Base-by-base conservation (phyloP, 2,329 filamentous ascomycete species). In the Gaeumannomyces sp. region DNA sequence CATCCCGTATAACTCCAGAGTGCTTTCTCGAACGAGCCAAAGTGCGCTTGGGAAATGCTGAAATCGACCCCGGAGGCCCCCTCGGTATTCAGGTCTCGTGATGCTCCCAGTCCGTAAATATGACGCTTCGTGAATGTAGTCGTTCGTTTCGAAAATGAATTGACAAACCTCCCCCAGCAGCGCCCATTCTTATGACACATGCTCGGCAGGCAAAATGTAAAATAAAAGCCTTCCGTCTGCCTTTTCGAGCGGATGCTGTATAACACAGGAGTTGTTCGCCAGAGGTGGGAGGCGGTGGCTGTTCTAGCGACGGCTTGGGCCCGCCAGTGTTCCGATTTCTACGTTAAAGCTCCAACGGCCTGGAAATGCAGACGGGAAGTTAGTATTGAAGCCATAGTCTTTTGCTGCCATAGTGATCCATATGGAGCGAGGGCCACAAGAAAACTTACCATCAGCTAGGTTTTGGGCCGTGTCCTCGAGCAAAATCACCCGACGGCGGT, bases 401-500 rank as follows among this genome's bases (percentile, higher is more conserved):
- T 25, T 29, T 59, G 70, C 76, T 16, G 57, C 5, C 25, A 28
- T 59, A 27, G 7, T 16, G 53, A 22, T 13, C 16, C 33, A 35
- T 27, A 25, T 27, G 28, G 3, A n/a, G 13, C n/a, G 33, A 33
- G 27, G 8, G 45, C 22, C 4, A n/a, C 7, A 1, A 31, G 3
- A 50, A 16, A 57, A 82, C 85, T 76, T 83, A 95, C 94, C 90
- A 74, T 91, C 88, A 71, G 91, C 93, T 63, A 99, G 80, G 71
- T 96, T 97, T 69, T 97, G 90, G 0, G 95, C 95, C 2, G 95
- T 98, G 71, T 97, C 92, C 64, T 93, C 92, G 27, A 99, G 82
- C 13, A 99, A 76, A 68, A 98, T 97, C 29, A 97, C 84, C 59
- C 95, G 85, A 64, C 95, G 85, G 77, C 95, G 94, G 76, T 91